Percentiles rank a stretch among this genome's conserved stretches.
Conservation (phyloP, 768 basidiomycete genomes). For the Suillus paluster region DNA sequence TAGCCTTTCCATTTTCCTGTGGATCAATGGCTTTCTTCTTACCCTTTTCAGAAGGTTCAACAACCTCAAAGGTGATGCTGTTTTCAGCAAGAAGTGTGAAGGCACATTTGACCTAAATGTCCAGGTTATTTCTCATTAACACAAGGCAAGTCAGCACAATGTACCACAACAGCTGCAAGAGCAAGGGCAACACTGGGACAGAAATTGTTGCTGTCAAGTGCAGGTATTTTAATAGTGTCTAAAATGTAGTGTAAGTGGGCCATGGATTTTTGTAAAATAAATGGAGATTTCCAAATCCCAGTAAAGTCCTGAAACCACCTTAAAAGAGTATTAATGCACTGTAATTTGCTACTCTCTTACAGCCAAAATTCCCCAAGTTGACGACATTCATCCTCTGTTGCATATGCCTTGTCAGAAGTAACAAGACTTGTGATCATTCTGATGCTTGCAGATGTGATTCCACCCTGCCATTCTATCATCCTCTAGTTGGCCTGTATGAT, state of each 20-base stretch:
- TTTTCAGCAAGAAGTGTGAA: background rate
- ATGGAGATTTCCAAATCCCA: constrained; percentile 5
- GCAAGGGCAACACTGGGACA: constrained; percentile 1
- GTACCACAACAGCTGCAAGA: background rate
- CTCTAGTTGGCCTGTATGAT: constrained; percentile 1
- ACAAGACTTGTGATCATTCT: constrained; percentile 2
- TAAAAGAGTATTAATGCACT: background rate
- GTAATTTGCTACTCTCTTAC: background rate
- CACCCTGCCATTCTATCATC: constrained; percentile 5
- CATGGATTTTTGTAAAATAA: constrained; percentile 7
- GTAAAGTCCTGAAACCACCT: background rate
- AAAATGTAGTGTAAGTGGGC: constrained; percentile 4
- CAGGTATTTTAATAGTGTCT: constrained; percentile 5
- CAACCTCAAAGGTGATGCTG: background rate
- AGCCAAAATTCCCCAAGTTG: background rate
- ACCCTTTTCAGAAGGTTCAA: background rate
- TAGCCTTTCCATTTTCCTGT: constrained; percentile 1
- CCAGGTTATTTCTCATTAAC: background rate
- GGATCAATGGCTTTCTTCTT: constrained; percentile 1
- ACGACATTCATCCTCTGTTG: background rate
- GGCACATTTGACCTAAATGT: background rate
- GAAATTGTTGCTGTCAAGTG: background rate
- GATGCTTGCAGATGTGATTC: constrained; percentile 1
- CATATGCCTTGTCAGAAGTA: background rate
- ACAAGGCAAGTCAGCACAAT: background rate